Evolutionary conservation across 371 early-diverging fungal species (phyloP), one percentile per base, ranked within the genome.

Genomic region (Quaeritorhiza haematococci): DNA sequence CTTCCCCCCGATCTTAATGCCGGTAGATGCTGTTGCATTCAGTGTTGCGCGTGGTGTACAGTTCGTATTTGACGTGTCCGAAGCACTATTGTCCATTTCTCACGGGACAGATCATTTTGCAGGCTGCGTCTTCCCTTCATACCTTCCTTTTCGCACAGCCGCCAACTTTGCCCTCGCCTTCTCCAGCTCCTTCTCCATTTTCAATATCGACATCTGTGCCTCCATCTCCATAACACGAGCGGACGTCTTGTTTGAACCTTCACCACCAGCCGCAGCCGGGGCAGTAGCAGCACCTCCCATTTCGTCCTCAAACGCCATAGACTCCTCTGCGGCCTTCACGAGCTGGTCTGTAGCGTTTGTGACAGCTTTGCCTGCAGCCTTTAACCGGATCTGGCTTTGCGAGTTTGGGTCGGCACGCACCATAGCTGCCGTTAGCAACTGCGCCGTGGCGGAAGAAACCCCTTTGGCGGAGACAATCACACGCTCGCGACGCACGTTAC

Each of bases 121-220:
- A n/a, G n/a, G n/a, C n/a, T n/a, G n/a, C n/a, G n/a, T n/a, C n/a
- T n/a, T n/a, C n/a, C n/a, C n/a, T n/a, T 65, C 70, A 49, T 81
- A 80, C 47, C 66, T 63, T 3, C 67, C 70, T 61, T 80, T 82
- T 24, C 79, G 49, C 3, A 82, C 70, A 1, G 63, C 57, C 1
- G 79, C 71, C 10, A 80, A 59, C 27, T 64, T 66, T 26, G 58
- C 56, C 33, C 82, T 48, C 15, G 82, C 82, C 49, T 56, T 63
- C 55, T 80, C 79, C 19, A 82, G 59, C 59, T 82, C 82, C 56
- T 73, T 74, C 63, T 81, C 82, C 75, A 79, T 75, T 56, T 69
- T 66, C 54, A 81, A 52, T 21, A 81, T 72, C 1, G 60, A 62
- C 38, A 77, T 66, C 51, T 76, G 76, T 2, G 82, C 82, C 53